These are phyloP conservation scores for Xylaria sp. DNA, from an alignment of 2,329 filamentous ascomycete species.

Conservation along the genomic window DNA sequence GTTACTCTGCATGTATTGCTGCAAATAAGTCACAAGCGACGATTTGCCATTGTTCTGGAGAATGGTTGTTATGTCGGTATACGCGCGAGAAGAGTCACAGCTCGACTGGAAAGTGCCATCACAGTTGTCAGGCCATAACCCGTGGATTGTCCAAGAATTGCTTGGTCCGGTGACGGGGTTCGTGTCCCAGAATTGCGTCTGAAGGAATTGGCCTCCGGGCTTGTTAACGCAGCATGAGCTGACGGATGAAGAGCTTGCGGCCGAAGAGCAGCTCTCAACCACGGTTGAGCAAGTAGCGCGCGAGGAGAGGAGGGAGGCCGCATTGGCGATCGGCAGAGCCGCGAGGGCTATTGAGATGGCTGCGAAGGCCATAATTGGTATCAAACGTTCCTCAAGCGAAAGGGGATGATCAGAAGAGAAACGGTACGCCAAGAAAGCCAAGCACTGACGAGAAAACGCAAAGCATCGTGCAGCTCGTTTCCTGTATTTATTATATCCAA, in stretches of 20 bases:
- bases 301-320: slow-evolving; percentile 1
- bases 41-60: slow-evolving; percentile 58
- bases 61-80: slow-evolving; percentile 73
- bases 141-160: slow-evolving; percentile 80
- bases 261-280: slow-evolving; percentile 43
- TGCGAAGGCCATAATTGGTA: slow-evolving; percentile 28
- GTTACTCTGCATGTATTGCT: slow-evolving; percentile 77
- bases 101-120: slow-evolving; percentile 75
- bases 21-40: slow-evolving; percentile 72
- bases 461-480: slow-evolving; percentile 1
- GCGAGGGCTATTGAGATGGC: slow-evolving; percentile 27
- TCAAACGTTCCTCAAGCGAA: slow-evolving; percentile 8
- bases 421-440: slow-evolving; percentile 26
- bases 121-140: slow-evolving; percentile 75
- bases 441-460: slow-evolving; percentile 14
- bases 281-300: slow-evolving; percentile 33
- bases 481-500: slow-evolving; percentile 22
- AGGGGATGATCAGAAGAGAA: slow-evolving; percentile 6
- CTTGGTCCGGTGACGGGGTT: slow-evolving; percentile 71
- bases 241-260: slow-evolving; percentile 54
- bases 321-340: slow-evolving; percentile 23
- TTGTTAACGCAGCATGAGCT: slow-evolving; percentile 78
- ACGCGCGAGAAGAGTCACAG: slow-evolving; percentile 71
- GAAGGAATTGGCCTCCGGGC: slow-evolving; percentile 75
- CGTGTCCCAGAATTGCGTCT: slow-evolving; percentile 84